Base-by-base conservation (phyloP, 139 green algal species). In the Coelastrella sp. region DNA sequence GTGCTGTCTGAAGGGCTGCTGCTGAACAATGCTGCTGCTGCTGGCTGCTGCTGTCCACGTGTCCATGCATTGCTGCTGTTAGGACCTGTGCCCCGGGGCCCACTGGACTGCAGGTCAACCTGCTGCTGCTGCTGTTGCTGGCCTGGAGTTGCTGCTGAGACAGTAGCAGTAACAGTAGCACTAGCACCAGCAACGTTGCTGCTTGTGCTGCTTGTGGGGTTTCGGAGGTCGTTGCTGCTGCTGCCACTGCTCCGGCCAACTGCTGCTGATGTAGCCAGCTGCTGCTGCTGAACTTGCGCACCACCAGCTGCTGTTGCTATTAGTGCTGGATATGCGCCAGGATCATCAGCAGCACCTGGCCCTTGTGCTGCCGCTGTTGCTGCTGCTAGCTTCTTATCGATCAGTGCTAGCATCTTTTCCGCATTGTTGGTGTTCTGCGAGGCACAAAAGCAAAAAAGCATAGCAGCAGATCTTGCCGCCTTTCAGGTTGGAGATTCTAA, bases 371-470 rank as follows among this genome's bases (percentile, higher is more conserved):
- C 17, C 3, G 71, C 71, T 77, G 71, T 19, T 77, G 14, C 71
- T 23, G 71, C 71, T 22, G 17, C 71, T 6, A 84, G 79, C 79
- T 68, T 68, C 79, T 84, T 84, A 5, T 68, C 56, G 5, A 84
- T 20, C 5, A 73, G 68, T 2, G 79, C 56, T 11, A 68, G 56
- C 79, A 84, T 84, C 17, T 61, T 68, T 5, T 71, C 79, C 19
- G 79, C 79, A 84, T 84, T 84, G 54, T 68, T 71, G 19, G 56
- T 57, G 47, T 84, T 57, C 79, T 84, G 79, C 54, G 32, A 5
- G 20, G 3, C n/a, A 19, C 71, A 47, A 19, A 20, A 77, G 20
- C 16, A 77, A 20, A 77, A 54, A 16, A 77, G 16, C 0, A 47
- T 47, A 47, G 32, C 32, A 47, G 32, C 32, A 47, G 32, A 47